Conservation (phyloP, 768 basidiomycete genomes). For the Terana coerulea region DNA sequence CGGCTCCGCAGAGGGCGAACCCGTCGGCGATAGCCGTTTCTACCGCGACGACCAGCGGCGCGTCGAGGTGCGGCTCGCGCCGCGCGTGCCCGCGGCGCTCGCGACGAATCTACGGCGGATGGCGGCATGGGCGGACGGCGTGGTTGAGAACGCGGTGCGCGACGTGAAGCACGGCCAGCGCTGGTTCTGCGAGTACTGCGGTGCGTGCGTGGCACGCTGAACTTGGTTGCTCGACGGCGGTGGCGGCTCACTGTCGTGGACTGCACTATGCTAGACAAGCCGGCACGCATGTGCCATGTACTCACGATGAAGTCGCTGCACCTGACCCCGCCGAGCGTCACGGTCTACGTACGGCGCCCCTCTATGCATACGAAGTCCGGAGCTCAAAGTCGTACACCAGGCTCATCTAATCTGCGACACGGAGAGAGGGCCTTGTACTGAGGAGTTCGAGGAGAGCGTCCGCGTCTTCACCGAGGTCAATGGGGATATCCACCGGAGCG, state of each 20-base stretch:
- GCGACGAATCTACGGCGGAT: neutral
- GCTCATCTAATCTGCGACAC: slow-evolving; percentile 16
- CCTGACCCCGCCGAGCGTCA: slow-evolving; percentile 10
- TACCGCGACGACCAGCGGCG: neutral
- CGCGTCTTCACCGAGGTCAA: slow-evolving; percentile 1
- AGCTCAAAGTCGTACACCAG: neutral
- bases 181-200: slow-evolving; percentile 6
- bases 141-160: neutral
- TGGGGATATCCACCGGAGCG: too few relatives aligned
- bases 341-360: slow-evolving; percentile 11
- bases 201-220: too few relatives aligned
- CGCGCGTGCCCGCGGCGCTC: neutral
- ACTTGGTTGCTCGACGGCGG: too few relatives aligned
- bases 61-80: slow-evolving; percentile 1
- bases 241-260: too few relatives aligned
- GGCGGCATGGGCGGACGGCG: neutral
- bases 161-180: slow-evolving; percentile 2
- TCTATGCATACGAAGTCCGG: neutral
- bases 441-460: neutral
- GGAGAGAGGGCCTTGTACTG: slow-evolving; percentile 6
- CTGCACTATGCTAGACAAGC: slow-evolving; percentile 10
- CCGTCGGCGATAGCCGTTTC: neutral
- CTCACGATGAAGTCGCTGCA: slow-evolving; percentile 7
- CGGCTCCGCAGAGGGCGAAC: neutral
- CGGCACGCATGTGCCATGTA: slow-evolving; percentile 11